Base-by-base conservation (phyloP, 1,284 basidiomycete genomes). In the Schizophyllum amplum region DNA sequence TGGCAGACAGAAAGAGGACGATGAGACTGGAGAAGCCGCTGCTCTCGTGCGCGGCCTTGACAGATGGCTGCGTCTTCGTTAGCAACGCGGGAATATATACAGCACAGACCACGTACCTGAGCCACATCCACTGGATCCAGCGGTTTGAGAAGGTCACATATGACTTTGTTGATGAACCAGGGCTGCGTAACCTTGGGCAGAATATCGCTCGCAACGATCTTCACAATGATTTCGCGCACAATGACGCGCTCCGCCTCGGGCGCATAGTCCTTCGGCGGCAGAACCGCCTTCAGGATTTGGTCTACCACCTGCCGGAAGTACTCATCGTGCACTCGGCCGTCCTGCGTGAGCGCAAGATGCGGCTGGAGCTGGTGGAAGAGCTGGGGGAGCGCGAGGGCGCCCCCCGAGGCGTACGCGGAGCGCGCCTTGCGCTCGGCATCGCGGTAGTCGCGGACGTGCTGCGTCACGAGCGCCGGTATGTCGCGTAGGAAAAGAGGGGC, bases 281-380 rank as follows among this genome's bases (percentile, higher is more conserved):
- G 76, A 67, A 82, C 83, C 1, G 74, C 68, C 57, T 78, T 82
- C 62, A 94, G 73, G 50, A 92, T 70, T 54, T 82, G 79, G 66
- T 93, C 90, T 24, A 92, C 68, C 4, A 82, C 76, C 55, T 90
- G 85, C 46, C 91, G 82, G 57, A 90, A 77, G 66, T 94, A 94
- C 60, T 86, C 83, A n/a, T 80, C 75, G 63, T 91, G 80, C 53
- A 91, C 71, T 11, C 65, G 65, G 22, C 83, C 86, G 27, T 88
- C 80, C 1, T 82, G 49, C 2, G 79, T 75, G 46, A 93, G 64
- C 7, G 89, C 91, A 70, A 90, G 84, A 67, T 93, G 90, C 9
- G 87, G 83, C 62, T 93, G 90, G 7, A 86, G 71, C 55, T 81
- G 79, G 68, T 91, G 87, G 67, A 93, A 93, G 55, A 92, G 75